These are phyloP conservation scores for Trypanosoma caninum DNA, from an alignment of 208 protist genomes.

Conservation along the genomic window DNA sequence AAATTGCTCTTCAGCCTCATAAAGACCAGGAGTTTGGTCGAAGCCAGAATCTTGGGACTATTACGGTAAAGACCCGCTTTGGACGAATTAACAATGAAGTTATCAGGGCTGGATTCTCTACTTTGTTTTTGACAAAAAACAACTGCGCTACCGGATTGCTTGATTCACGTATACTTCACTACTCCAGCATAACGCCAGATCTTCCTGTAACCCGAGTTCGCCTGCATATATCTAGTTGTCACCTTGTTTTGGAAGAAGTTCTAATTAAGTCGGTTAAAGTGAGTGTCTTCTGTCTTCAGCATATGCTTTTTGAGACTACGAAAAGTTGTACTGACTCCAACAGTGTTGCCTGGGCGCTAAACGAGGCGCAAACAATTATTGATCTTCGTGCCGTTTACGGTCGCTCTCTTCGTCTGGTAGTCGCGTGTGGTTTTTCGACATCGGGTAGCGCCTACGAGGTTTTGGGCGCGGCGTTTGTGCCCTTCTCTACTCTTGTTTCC, in stretches of 20 bases:
- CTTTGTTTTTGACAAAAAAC: slow-evolving; percentile 7
- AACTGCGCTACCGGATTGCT: slow-evolving; percentile 7
- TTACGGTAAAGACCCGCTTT: slow-evolving; percentile 24
- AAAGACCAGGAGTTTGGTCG: slow-evolving; percentile 30
- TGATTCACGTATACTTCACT: slow-evolving; percentile 15
- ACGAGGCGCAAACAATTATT: slow-evolving; percentile 37
- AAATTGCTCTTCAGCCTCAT: slow-evolving; percentile 26
- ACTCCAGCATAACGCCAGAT: neutral
- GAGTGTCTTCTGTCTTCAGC: slow-evolving; percentile 31
- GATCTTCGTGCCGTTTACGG: slow-evolving; percentile 27
- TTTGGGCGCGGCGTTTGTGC: slow-evolving; percentile 16
- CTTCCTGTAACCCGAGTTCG: slow-evolving; percentile 37
- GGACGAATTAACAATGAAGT: slow-evolving; percentile 19
- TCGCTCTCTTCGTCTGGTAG: slow-evolving; percentile 7
- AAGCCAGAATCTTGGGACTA: slow-evolving; percentile 22
- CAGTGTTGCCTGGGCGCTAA: slow-evolving; percentile 43
- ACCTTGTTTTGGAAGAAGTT: slow-evolving; percentile 33
- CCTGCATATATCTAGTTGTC: slow-evolving; percentile 56
- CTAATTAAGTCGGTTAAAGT: slow-evolving; percentile 41
- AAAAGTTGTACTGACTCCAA: slow-evolving; percentile 25
- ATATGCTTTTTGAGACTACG: slow-evolving; percentile 41
- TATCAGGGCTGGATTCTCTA: slow-evolving; percentile 8
- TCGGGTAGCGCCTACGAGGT: neutral
- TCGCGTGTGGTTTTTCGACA: neutral
- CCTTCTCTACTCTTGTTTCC: slow-evolving; percentile 20